phyloP scores from a whole-genome alignment of 768 basidiomycete species.

The Termitomyces sp. region DNA sequence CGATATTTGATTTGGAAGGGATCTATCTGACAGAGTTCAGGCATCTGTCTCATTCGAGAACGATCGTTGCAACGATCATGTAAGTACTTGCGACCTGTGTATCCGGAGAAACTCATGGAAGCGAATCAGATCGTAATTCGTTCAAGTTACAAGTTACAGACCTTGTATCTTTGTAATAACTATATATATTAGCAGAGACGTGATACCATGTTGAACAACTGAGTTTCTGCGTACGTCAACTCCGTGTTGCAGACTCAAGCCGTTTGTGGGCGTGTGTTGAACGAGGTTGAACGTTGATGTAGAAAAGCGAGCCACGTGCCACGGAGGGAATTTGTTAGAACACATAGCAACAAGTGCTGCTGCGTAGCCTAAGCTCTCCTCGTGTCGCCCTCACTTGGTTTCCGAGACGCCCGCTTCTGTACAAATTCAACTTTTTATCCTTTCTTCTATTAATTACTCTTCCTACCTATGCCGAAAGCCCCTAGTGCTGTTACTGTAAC shows the following conservation, averaged over 20 bases:
- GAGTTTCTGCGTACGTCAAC: not conserved
- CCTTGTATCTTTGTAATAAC: not conserved
- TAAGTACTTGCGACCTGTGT: constrained; percentile 29
- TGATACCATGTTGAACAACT: not conserved
- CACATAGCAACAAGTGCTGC: not conserved
- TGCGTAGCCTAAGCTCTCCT: not conserved
- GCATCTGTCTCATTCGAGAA: constrained; percentile 58
- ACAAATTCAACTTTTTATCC: not conserved
- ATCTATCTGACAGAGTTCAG: constrained; percentile 90
- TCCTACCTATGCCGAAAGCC: constrained; percentile 61
- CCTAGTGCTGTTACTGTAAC: constrained; percentile 38
- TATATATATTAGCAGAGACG: not conserved
- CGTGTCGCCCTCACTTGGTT: not conserved
- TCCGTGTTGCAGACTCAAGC: not conserved
- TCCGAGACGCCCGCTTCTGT: not conserved
- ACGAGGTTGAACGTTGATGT: too few species aligned
- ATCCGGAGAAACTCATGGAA: not conserved
- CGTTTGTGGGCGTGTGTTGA: not conserved
- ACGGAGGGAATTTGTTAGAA: not conserved
- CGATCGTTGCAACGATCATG: constrained; percentile 81
- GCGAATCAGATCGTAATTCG: constrained; percentile 1
- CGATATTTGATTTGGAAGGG: constrained; percentile 38
- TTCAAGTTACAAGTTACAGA: too few species aligned
- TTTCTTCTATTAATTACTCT: not conserved
- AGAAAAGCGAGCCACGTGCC: not conserved